Percentiles rank a stretch among this genome's conserved stretches.
Conservation (phyloP, 2,329 filamentous ascomycete genomes). For the Colletotrichum nymphaeae region DNA sequence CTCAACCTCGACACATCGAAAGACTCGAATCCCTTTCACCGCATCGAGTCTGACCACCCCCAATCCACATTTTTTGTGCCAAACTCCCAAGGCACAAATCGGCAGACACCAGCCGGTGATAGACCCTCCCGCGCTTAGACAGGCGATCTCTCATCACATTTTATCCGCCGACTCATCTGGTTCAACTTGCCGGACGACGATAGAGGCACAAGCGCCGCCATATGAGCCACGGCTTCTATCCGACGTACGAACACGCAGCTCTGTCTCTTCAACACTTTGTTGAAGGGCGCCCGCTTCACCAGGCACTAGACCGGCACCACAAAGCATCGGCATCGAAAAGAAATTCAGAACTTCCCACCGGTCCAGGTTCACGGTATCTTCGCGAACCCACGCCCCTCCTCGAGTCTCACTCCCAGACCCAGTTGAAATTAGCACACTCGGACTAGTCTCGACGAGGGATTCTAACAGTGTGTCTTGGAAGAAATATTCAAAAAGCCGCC, state of each 20-base stretch:
- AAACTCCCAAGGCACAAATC: conserved; percentile 4
- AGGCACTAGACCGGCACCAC: conserved; percentile 31
- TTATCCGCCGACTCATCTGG: neutral
- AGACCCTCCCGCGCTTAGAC: neutral
- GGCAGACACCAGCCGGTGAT: neutral
- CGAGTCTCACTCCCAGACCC: conserved; percentile 27
- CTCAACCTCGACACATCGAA: neutral
- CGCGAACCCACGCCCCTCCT: conserved; percentile 23
- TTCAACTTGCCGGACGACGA: neutral
- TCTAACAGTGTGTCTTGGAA: conserved; percentile 33
- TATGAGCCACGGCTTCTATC: neutral
- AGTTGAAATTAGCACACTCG: conserved; percentile 21
- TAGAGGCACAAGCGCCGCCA: neutral
- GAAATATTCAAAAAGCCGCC: conserved; percentile 29
- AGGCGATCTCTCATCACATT: neutral
- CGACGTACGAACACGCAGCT: neutral
- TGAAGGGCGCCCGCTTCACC: conserved; percentile 19
- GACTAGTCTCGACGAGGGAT: conserved; percentile 22
- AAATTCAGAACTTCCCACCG: conserved; percentile 32
- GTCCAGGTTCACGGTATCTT: conserved; percentile 29
- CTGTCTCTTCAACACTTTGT: conserved; percentile 22
- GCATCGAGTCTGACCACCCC: neutral
- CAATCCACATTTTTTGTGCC: conserved; percentile 14
- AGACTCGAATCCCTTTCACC: neutral
- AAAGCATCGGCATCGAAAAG: conserved; percentile 36